Percentiles rank a stretch among this genome's conserved stretches.
phyloP scores from a whole-genome alignment of 2,329 filamentous ascomycete genomes.

The Hypoxylon sp. region DNA sequence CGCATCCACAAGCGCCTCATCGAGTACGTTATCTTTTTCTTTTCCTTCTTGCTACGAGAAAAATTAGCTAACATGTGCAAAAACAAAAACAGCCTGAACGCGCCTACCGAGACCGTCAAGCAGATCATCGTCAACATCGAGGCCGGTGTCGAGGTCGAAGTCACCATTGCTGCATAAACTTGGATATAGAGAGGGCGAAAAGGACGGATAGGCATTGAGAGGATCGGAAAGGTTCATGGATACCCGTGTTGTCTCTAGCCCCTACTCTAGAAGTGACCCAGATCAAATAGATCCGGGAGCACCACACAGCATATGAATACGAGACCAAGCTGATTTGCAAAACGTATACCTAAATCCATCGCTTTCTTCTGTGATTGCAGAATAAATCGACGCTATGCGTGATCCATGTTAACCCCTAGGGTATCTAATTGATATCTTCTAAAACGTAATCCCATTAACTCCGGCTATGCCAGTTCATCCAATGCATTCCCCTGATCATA shows the following conservation, averaged over 20 bases:
- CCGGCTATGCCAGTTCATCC: constrained; percentile 24
- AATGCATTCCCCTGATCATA: constrained; percentile 11
- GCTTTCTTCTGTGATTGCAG: constrained; percentile 5
- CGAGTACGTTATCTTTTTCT: constrained; percentile 71
- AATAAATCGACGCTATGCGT: background rate
- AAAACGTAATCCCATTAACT: constrained; percentile 12
- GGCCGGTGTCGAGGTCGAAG: constrained; percentile 93
- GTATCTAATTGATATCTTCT: constrained; percentile 36
- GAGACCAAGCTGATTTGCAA: constrained; percentile 19
- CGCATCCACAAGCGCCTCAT: constrained; percentile 99
- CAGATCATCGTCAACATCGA: constrained; percentile 97
- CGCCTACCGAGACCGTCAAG: constrained; percentile 97
- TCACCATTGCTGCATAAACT: constrained; percentile 86
- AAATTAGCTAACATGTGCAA: constrained; percentile 44
- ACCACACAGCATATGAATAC: constrained; percentile 21
- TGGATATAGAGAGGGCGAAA: constrained; percentile 14
- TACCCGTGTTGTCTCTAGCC: constrained; percentile 19
- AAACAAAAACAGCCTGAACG: constrained; percentile 86
- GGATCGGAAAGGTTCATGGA: constrained; percentile 16
- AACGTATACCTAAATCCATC: background rate
- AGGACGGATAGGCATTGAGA: constrained; percentile 19
- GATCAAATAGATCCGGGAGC: constrained; percentile 7
- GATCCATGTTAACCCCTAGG: constrained; percentile 24
- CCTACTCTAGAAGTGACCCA: constrained; percentile 12
- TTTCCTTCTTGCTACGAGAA: background rate